Evolutionary conservation across 2,329 filamentous ascomycete genomes (phyloP), one percentile per base, ranked within the genome.

Genomic region (Lecanoromycetidae sp.): DNA sequence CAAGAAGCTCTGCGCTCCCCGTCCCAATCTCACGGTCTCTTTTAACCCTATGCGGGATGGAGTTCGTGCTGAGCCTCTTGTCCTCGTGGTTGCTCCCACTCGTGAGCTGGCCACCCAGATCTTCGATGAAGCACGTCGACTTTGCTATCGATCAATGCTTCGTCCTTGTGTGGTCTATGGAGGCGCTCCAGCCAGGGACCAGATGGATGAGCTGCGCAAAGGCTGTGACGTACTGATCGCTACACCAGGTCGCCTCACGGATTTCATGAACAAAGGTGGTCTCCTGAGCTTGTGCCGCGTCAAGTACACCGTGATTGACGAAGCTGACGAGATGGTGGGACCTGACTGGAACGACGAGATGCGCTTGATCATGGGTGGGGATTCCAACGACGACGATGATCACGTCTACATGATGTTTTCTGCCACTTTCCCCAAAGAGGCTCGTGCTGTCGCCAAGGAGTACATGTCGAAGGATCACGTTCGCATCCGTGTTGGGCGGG

Each of bases 91-190:
- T 19, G 82, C 78, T 9, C 91, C 91, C 1, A 91, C 84, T 45
- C 84, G 91, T 29, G 91, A 98, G 70, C 68, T 98, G 4, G 87
- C 87, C 0, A 83, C 87, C 2, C 91, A 98, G 61, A 94, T 96
- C 56, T 96, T 94, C 66, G 87, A 94, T 53, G 90, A 96, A 62
- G 81, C 86, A 22, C 83, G 91, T 52, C 87, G 90, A 57, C 78
- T 96, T 40, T 95, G 87, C 62, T 98, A 98, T 58, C 81, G 91
- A 1, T 87, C 85, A 3, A 94, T 94, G 86, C 74, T 98, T 49
- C 87, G 91, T 33, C 90, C 91, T 20, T 87, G 84, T 56, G 87
- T 94, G 35, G 72, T 83, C 25, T 98, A 96, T 56, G 91, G 91
- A 41, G 91, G 91, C 53, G 79, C 79, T 5, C 84, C 86, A 0